Evolutionary conservation across 2,329 filamentous ascomycete species (phyloP), one percentile per base, ranked within the genome.

Genomic region (Alternaria gansuensis): DNA sequence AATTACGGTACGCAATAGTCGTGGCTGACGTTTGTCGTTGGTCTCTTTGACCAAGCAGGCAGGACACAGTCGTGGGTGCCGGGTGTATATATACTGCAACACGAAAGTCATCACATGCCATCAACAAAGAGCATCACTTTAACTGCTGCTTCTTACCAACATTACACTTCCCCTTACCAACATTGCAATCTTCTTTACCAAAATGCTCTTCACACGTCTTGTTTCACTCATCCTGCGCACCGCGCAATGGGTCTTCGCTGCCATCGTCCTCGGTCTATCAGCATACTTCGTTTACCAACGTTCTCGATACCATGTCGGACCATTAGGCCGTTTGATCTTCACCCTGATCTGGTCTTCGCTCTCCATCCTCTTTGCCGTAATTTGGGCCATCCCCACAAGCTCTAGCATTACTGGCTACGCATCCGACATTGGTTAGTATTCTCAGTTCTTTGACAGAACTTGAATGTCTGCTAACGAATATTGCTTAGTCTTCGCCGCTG

Each of bases 371-470:
- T 80, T 91, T n/a, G 82, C 86, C 5, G 77, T 93, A 26, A 75
- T 93, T 62, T 91, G 90, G 86, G 82, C 93, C 28, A 82, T 93
- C 39, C 91, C 91, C 2, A 90, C 91, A 71, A 84, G 86, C 2
- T 80, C 81, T 50, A 84, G 82, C 45, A 91, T 93, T 76, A 83
- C 88, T 61, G 84, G 89, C 76, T 93, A 88, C 84, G 88, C 88
- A 0, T 80, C 88, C 67, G 91, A 94, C 71, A 69, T 93, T 26
- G 14, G 66, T 69, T 58, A 29, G 66, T 36, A 2, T 11, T 28
- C 29, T 11, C 23, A 1, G 4, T 13, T 3, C 23, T 13, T 23
- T 17, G 6, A 2, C 1, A 9, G 2, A 3, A 17, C 2, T 13
- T 2, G 7, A 10, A 4, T 8, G 21, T 24, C 21, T 40, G 5